phyloP scores from a whole-genome alignment of 768 basidiomycete species.

The Boletellus ananas region DNA sequence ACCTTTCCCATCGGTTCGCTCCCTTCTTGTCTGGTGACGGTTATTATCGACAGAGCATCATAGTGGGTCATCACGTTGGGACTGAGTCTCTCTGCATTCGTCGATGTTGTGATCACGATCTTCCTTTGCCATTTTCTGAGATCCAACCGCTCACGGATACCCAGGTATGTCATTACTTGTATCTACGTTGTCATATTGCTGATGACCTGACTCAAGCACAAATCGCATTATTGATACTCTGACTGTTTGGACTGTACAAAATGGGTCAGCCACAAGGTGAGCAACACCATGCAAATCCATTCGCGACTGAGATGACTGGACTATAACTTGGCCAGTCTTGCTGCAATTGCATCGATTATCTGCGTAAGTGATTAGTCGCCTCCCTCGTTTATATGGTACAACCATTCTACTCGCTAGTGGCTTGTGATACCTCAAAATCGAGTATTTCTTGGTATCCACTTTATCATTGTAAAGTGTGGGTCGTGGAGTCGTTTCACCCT shows the following conservation, averaged over 20 bases:
- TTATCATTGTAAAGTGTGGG: constrained; percentile 23
- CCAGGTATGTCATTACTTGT: constrained; percentile 26
- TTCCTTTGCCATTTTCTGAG: constrained; percentile 41
- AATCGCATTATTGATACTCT: constrained; percentile 20
- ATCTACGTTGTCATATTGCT: background rate
- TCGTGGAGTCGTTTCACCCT: background rate
- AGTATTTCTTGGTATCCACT: constrained; percentile 24
- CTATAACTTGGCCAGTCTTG: constrained; percentile 6
- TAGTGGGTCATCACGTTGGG: constrained; percentile 48
- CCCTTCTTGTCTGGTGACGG: background rate
- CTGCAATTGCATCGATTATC: constrained; percentile 15
- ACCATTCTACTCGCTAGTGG: constrained; percentile 11
- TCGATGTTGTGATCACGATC: constrained; percentile 45
- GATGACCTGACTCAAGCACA: constrained; percentile 8
- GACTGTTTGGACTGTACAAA: constrained; percentile 21
- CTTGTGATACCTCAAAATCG: constrained; percentile 17
- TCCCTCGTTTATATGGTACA: background rate
- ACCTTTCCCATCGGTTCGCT: constrained; percentile 3
- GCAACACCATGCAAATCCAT: background rate
- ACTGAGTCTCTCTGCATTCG: constrained; percentile 40
- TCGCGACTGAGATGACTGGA: background rate
- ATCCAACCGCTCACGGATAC: constrained; percentile 34
- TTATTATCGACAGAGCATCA: background rate
- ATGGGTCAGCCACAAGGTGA: constrained; percentile 22
- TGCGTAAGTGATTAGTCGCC: constrained; percentile 12